Base-by-base conservation (phyloP, 176 grass and related monocot species). In the Hyparrhenia diplandra region DNA sequence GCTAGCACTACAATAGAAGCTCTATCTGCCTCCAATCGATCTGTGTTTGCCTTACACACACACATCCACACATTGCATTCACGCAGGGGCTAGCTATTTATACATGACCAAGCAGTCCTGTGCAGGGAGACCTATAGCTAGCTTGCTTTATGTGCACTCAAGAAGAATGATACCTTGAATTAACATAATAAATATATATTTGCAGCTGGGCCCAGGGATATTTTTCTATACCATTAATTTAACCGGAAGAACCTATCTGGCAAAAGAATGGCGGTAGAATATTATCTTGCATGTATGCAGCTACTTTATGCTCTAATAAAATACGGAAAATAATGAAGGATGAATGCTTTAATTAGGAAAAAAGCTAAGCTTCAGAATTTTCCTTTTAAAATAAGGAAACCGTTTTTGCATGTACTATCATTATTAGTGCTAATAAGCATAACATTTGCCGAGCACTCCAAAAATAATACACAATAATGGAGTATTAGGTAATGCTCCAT, bases 291-390 rank as follows among this genome's bases (percentile, higher is more conserved):
- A 36, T 73, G 17, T 12, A 51, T 13, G 69, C 8, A 45, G 4
- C 79, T 83, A 11, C 79, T 83, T 83, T 83, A 64, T 74, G 55
- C 69, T 62, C 23, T 8, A 34, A 67, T 39, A 37, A 67, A 32
- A 62, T 28, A 61, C 18, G 7, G 8, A 14, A 35, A 16, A 27
- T 40, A 16, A 27, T 54, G 7, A 54, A 54, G 51, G 51, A n/a
- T n/a, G n/a, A n/a, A 3, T n/a, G 51, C 51, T 54, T n/a, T 52
- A 3, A 9, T 61, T 25, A 7, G 39, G 18, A n/a, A 46, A n/a
- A 72, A 82, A 82, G 67, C 52, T 82, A 34, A 5, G 29, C 12
- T 37, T 37, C 30, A 31, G 31, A 29, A 63, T 14, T 63, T 29
- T 16, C 12, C 51, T 54, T 54, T n/a, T 54, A 8, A 54, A 54